Percentiles rank a stretch among this genome's conserved stretches.
Conservation (phyloP, 2,329 filamentous ascomycete genomes). For the Botrytis sinoallii region DNA sequence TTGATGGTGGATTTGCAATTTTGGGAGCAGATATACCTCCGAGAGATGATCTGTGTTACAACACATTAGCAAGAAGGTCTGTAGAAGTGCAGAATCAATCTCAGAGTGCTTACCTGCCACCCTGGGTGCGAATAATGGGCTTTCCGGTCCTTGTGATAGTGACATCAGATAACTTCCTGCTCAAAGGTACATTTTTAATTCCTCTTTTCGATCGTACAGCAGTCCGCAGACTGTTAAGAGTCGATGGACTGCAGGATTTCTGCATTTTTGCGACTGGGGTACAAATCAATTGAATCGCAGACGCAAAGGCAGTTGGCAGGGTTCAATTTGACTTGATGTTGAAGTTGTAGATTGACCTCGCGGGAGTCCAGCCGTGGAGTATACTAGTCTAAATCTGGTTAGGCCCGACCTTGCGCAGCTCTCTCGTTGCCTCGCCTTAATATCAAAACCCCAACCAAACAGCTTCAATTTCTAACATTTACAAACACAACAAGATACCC, state of each 20-base stretch:
- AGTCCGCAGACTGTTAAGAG: conserved; percentile 56
- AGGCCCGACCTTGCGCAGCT: conserved; percentile 19
- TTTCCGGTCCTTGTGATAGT: conserved; percentile 94
- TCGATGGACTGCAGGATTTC: conserved; percentile 41
- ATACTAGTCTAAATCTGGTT: conserved; percentile 13
- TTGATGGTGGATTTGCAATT: conserved; percentile 12
- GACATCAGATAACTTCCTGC: conserved; percentile 70
- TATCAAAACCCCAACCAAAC: conserved; percentile 19
- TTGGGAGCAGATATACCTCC: conserved; percentile 63
- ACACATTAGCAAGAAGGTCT: conserved; percentile 34
- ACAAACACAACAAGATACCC: conserved; percentile 16
- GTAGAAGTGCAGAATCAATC: conserved; percentile 18
- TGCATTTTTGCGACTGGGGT: conserved; percentile 38
- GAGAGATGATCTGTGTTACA: conserved; percentile 65
- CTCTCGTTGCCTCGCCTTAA: conserved; percentile 20
- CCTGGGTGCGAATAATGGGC: conserved; percentile 83
- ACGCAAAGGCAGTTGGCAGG: conserved; percentile 16
- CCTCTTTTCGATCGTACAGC: conserved; percentile 50
- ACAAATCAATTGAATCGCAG: conserved; percentile 28
- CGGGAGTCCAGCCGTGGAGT: conserved; percentile 18
- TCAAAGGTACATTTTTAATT: conserved; percentile 44
- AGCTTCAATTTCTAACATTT: conserved; percentile 8
- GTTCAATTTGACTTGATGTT: conserved; percentile 22
- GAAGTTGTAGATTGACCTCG: conserved; percentile 21
- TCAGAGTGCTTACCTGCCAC: conserved; percentile 69